Evolutionary conservation across 352 stramenopile genomes (phyloP), one percentile per base, ranked within the genome.

Genomic region (Phytophthora fragariae): DNA sequence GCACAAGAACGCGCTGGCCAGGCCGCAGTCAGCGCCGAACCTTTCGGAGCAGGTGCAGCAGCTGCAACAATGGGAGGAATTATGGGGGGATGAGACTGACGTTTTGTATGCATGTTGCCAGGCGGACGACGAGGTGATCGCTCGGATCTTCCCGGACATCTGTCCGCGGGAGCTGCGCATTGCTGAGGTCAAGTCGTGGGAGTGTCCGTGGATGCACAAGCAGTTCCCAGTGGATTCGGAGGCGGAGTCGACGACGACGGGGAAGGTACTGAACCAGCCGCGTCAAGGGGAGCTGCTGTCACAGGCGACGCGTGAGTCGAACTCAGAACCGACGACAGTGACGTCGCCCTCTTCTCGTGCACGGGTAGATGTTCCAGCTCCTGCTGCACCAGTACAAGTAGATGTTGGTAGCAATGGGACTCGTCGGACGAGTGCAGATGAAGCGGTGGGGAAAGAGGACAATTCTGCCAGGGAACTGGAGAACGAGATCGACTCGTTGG

Each of bases 131-230:
- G 58, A 81, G 24, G 71, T 85, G 44, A 90, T 91, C 67, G 69
- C 80, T 37, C 85, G 88, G 19, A 93, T 96, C 17, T 96, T 96
- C 53, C 86, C 86, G 1, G 89, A 96, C 68, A 77, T 96, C 24
- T 92, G 92, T 56, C 88, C 89, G 24, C 81, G 87, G n/a, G 82
- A 92, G 35, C 70, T 96, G 57, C 77, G 89, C n/a, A 85, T 96
- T 60, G 88, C 86, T 27, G 89, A 96, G 69, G 88, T 96, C 0
- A 87, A 85, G n/a, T 91, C 83, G 8, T 96, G 89, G 89, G 46
- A 86, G n/a, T 93, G 85, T 70, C 60, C 62, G 15, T 96, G 88
- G 89, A 93, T 94, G 85, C 54, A 91, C 6, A 64, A 68, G 21
- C 50, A 83, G 0, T 86, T 84, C 49, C 54, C 19, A 5, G 68